Evolutionary conservation across 352 stramenopile species (phyloP), one percentile per base, ranked within the genome.

Genomic region (Pythium guiyangense): DNA sequence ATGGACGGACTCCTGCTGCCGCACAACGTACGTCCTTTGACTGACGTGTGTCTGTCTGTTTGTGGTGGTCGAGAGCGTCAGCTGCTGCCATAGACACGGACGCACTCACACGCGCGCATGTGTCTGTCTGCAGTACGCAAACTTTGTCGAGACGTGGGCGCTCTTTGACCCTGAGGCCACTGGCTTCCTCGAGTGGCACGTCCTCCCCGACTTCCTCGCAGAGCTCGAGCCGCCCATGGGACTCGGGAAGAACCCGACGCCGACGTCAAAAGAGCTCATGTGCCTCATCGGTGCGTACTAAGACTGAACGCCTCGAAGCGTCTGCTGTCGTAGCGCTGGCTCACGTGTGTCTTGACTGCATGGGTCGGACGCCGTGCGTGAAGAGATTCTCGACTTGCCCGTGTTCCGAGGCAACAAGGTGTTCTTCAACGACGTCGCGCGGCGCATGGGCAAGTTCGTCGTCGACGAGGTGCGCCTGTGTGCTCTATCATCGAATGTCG

Each of bases 81-180:
- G 42, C 20, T 5, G 42, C 42, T 6, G 18, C 42, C 22, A 22
- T 22, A 22, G 17, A 46, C 11, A 29, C 20, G 17, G 14, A 45
- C 49, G 14, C 9, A 54, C 35, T 22, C 22, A 9, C 20, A 8
- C 37, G 14, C 5, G 4, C 17, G 14, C 14, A 6, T 8, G 14
- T 17, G 5, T 31, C 6, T 12, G 18, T 53, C 17, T 37, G 22
- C 51, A 96, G 77, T 86, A 96, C 45, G 73, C 93, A 20, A 73
- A 79, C 9, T 97, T 97, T 69, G 66, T 81, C 3, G 60, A 52
- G 4, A 77, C 70, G 5, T 97, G 90, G 90, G 66, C 70, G 1
- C 42, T 69, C 42, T 94, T 90, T 62, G 90, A 97, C 53, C 85
- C 86, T 4, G 72, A 94, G 39, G 90, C 86, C 35, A 94, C 84